Conservation (phyloP, 2,329 filamentous ascomycete genomes). For the Cordyceps farinosa region DNA sequence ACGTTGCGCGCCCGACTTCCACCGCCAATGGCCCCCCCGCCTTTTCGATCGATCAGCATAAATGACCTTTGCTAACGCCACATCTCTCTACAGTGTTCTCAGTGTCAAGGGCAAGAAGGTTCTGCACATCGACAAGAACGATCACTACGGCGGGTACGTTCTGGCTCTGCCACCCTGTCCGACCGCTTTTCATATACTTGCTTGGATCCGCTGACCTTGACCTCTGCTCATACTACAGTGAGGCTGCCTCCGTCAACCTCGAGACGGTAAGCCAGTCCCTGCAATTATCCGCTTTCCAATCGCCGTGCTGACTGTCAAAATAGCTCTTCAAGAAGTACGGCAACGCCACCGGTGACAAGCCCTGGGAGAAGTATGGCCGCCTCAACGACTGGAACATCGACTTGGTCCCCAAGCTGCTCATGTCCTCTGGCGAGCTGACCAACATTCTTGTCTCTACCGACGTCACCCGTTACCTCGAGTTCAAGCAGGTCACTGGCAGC, state of each 20-base stretch:
- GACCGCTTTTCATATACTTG: not conserved
- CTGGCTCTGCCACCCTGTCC: conserved; percentile 11
- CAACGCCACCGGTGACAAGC: conserved; percentile 76
- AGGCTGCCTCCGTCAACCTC: conserved; percentile 95
- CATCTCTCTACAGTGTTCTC: conserved; percentile 62
- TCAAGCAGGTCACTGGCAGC: conserved; percentile 92
- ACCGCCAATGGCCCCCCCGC: conserved; percentile 15
- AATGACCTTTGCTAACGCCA: conserved; percentile 6
- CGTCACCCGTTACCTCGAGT: conserved; percentile 82
- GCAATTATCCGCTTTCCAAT: not conserved
- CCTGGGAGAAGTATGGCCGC: conserved; percentile 97
- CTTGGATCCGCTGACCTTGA: not conserved
- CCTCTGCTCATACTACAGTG: conserved; percentile 44
- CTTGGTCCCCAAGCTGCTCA: conserved; percentile 94
- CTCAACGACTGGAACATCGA: conserved; percentile 99
- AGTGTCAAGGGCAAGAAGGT: conserved; percentile 99
- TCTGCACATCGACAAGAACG: conserved; percentile 96
- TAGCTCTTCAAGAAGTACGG: conserved; percentile 97
- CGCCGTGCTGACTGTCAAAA: conserved; percentile 16
- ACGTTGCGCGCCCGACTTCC: conserved; percentile 33
- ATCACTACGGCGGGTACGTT: conserved; percentile 93
- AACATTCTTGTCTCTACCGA: conserved; percentile 98
- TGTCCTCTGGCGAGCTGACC: conserved; percentile 97
- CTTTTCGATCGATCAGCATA: conserved; percentile 12
- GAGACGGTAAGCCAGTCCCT: conserved; percentile 63